Percentiles rank a stretch among this genome's conserved stretches.
These are phyloP conservation scores for Diaporthe citriasiana DNA, from an alignment of 2,329 filamentous ascomycete species.

Conservation along the genomic window DNA sequence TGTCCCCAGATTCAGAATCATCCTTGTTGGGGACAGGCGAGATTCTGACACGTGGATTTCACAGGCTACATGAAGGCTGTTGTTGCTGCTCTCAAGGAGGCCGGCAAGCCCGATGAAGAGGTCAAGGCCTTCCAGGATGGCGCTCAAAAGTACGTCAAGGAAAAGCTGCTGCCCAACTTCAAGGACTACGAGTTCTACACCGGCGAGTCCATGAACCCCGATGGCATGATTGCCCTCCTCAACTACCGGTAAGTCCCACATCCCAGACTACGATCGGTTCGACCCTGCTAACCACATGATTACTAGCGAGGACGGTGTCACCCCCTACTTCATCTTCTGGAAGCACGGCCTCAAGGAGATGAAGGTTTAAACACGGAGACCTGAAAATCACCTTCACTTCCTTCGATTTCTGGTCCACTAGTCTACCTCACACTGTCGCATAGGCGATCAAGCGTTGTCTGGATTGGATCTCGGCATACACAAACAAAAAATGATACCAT, in stretches of 20 bases:
- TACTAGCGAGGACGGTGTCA: constrained; percentile 82
- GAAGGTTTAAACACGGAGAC: constrained; percentile 81
- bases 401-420: constrained; percentile 30
- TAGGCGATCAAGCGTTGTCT: constrained; percentile 33
- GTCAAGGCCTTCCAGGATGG: constrained; percentile 85
- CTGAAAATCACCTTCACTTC: not conserved
- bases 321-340: constrained; percentile 92
- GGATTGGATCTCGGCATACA: constrained; percentile 39
- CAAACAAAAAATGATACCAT: constrained; percentile 41
- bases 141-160: constrained; percentile 82
- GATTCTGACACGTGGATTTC: constrained; percentile 25
- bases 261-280: not conserved
- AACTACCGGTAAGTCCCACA: constrained; percentile 79
- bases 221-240: constrained; percentile 94
- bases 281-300: not conserved
- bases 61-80: constrained; percentile 90
- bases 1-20: constrained; percentile 6
- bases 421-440: constrained; percentile 30
- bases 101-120: constrained; percentile 70
- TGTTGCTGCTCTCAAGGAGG: constrained; percentile 76
- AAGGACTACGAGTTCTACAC: constrained; percentile 97
- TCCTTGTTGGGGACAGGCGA: not conserved
- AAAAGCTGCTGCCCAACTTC: constrained; percentile 85
- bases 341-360: constrained; percentile 91
- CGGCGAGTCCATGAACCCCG: constrained; percentile 91